Base-by-base conservation (phyloP, 2,329 filamentous ascomycete species). In the Lachnellula suecica region DNA sequence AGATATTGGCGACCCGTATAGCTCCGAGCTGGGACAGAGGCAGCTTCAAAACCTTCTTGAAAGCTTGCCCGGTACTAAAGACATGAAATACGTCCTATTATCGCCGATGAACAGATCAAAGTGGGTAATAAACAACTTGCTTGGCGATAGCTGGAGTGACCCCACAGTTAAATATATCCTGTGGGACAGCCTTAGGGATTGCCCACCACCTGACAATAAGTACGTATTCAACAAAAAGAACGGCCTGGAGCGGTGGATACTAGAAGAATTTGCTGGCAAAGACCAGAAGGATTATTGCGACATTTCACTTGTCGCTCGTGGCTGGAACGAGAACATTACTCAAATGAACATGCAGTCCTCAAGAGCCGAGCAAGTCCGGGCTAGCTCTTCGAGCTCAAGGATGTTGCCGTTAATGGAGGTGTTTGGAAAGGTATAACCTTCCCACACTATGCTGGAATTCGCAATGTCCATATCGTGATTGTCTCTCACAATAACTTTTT, bases 21-120 rank as follows among this genome's bases (percentile, higher is more conserved):
- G 51, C 15, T 51, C 54, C 6, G 11, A 13, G 1, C 23, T 37
- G 9, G 48, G 51, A 10, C 27, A 13, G 11, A 35, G 38, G 6
- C 48, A 52, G 52, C 35, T 22, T 31, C 34, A n/a, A 5, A 13
- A 29, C 3, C 15, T 47, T 10, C n/a, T 11, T 2, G 5, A 22
- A 19, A 27, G 20, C 11, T 57, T 54, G 4, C n/a, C n/a, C n/a
- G 20, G 29, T 23, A 79, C 75, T 0, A 82, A 85, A 60, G 45
- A 45, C 1, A 43, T 54, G 29, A 49, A 40, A 11, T 35, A 46
- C n/a, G 34, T 53, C 10, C 25, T 56, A 10, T 44, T 20, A 24
- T 56, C 52, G 6, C 53, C 56, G 6, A 37, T 53, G 15, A n/a
- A 20, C 4, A 25, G 25, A 44, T 44, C n/a, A 19, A 19, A 29